A percentile compares a stretch with the other conserved stretches of the same genome.
phyloP scores from a whole-genome alignment of 2,329 filamentous ascomycete species.

The Scortechinia acanthostroma region DNA sequence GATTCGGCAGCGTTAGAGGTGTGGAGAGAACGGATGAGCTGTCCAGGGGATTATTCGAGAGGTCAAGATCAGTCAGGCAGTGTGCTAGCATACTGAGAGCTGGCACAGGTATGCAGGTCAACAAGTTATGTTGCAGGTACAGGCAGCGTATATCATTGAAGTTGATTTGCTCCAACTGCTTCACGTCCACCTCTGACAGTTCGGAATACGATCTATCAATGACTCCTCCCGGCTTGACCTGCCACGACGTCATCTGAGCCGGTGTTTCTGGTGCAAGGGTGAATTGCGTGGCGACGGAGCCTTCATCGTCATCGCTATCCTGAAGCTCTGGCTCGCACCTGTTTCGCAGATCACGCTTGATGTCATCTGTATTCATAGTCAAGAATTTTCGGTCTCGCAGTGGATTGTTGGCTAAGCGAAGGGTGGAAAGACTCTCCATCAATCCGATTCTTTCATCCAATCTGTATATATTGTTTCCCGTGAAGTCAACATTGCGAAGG shows the following conservation, averaged over 20 bases:
- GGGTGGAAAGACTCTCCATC: slow-evolving; percentile 43
- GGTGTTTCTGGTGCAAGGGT: not conserved
- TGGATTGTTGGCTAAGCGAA: slow-evolving; percentile 51
- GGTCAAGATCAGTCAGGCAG: slow-evolving; percentile 38
- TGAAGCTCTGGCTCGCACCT: slow-evolving; percentile 30
- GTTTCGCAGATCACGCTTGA: slow-evolving; percentile 43
- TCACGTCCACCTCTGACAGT: not conserved
- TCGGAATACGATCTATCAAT: not conserved
- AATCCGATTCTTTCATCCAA: slow-evolving; percentile 44
- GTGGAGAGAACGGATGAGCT: slow-evolving; percentile 28
- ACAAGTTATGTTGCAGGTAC: slow-evolving; percentile 42
- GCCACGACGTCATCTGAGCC: not conserved
- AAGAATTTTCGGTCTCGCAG: slow-evolving; percentile 51
- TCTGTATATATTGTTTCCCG: slow-evolving; percentile 44
- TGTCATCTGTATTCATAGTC: slow-evolving; percentile 45
- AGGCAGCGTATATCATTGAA: slow-evolving; percentile 38
- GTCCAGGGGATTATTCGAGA: slow-evolving; percentile 39
- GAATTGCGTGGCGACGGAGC: not conserved
- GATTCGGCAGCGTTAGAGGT: slow-evolving; percentile 23
- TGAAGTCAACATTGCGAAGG: slow-evolving; percentile 49
- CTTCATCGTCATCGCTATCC: slow-evolving; percentile 17
- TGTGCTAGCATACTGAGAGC: slow-evolving; percentile 35
- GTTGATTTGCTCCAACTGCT: slow-evolving; percentile 20
- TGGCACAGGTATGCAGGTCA: slow-evolving; percentile 35
- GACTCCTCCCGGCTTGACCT: not conserved